phyloP scores from a whole-genome alignment of 1,284 basidiomycete genomes.

The Ustilago esculenta region DNA sequence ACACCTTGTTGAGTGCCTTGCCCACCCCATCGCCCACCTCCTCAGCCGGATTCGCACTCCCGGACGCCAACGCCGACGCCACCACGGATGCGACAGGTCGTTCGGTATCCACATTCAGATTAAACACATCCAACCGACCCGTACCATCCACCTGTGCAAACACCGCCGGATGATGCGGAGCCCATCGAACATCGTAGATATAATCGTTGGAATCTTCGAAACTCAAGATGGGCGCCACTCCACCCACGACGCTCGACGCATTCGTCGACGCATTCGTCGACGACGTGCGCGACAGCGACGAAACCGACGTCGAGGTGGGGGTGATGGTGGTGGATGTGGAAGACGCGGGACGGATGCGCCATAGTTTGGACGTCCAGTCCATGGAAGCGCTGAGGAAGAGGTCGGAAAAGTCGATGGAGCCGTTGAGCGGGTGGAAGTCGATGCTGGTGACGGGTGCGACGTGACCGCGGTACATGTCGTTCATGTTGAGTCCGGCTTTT shows the following conservation, averaged over 20 bases:
- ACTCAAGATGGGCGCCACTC: conserved; percentile 16
- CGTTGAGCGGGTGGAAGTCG: conserved; percentile 81
- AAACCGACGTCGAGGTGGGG: too few species aligned
- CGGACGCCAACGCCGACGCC: too few species aligned
- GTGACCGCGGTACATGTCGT: conserved; percentile 91
- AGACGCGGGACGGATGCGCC: conserved; percentile 36
- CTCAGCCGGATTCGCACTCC: neutral
- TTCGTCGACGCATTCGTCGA: neutral
- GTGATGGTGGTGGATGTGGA: neutral
- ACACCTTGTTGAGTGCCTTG: conserved; percentile 87
- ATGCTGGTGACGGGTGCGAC: conserved; percentile 91
- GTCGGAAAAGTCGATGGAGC: conserved; percentile 86
- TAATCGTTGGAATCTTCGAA: conserved; percentile 97
- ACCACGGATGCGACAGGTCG: conserved; percentile 18
- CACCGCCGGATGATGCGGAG: conserved; percentile 89
- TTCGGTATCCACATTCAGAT: conserved; percentile 92
- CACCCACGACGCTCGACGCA: neutral
- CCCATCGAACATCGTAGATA: conserved; percentile 99
- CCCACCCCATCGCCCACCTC: neutral
- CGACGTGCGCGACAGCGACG: too few species aligned
- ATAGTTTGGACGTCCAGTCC: conserved; percentile 63
- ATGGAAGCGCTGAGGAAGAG: conserved; percentile 77
- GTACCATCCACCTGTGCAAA: conserved; percentile 94
- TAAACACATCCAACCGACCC: conserved; percentile 95
- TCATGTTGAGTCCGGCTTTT: conserved; percentile 87